Evolutionary conservation across 345 rosid species (phyloP), one percentile per base, ranked within the genome.

Genomic region (Boechera divaricarpa): DNA sequence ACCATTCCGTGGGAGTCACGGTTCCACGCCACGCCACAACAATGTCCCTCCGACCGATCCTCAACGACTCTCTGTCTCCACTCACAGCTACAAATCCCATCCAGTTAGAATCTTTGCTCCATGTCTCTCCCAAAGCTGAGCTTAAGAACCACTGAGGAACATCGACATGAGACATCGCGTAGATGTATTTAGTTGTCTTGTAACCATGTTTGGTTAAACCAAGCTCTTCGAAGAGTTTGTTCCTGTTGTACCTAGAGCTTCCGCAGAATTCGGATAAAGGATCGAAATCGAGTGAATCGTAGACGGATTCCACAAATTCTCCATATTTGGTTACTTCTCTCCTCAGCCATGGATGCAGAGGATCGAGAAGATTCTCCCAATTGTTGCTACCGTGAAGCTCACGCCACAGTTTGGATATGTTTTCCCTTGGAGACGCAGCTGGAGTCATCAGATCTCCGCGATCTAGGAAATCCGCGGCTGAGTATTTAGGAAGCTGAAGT

Each of bases 101-200:
- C 91, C 91, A 89, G 54, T 87, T 89, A 7, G 94, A 89, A 59
- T 89, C 91, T 70, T 81, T 89, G 81, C 94, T 87, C 94, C 94
- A 89, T n/a, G 80, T 74, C 28, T n/a, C 49, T 38, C 86, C 84
- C 77, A 83, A 7, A 35, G 81, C 5, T 0, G 90, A 74, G 35
- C 65, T 81, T 44, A 80, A 82, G 58, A 89, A 70, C 94, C 91
- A 89, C 10, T 76, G 63, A 4, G 91, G 91, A 56, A 89, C 84
- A 39, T 86, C 87, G 0, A 89, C 89, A 56, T 71, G 88, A 5
- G 91, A 89, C 94, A 89, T 86, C 0, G 89, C 90, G 51, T 87
- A 87, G 5, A 89, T 81, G 78, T 87, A 89, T 60, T 74, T 83
- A 0, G 80, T 86, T 13, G 78, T 84, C 42, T 83, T 80, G 82